Base-by-base conservation (phyloP, 805 yeast species). In the Ogataea siamensis region DNA sequence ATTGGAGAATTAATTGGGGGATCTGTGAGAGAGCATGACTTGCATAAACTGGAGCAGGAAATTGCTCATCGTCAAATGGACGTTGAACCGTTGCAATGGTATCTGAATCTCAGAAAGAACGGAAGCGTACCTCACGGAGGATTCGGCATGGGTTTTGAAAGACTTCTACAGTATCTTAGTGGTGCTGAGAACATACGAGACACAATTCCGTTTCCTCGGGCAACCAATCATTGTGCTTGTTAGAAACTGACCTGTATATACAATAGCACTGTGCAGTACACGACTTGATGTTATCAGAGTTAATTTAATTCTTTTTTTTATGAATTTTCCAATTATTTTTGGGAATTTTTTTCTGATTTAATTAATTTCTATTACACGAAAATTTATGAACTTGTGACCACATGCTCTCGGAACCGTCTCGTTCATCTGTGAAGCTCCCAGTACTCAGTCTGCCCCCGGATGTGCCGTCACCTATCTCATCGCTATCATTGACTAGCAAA, bases 81-180 rank as follows among this genome's bases (percentile, higher is more conserved):
- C 37, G 32, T 54, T 0, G 73, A 69, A 2, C 74, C 76, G 13
- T 59, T 93, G 59, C 69, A 74, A 20, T 93, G 99, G 99, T 93
- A 89, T 55, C 49, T 82, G 18, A 74, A 80, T 1, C 67, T 84
- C 7, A 70, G 99, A 43, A 67, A 67, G 44, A 80, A 83, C 50
- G 98, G 97, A 0, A 67, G 84, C 2, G 81, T 81, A 15, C 96
- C 97, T 0, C 98, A 91, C 57, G 99, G 99, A 32, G 99, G 99
- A 0, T 93, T 83, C 62, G 99, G 99, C 0, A 67, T 93, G 69
- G 99, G 99, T 0, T 78, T 89, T 49, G 99, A 93, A 59, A 68
- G 99, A 43, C 63, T 93, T 20, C 59, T 93, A 11, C 78, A 83
- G 38, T 89, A 81, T 49, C 63, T 88, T 39, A 71, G 80, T 6